Conservation (phyloP, 371 early-diverging fungal genomes). For the Mucor irregularis region DNA sequence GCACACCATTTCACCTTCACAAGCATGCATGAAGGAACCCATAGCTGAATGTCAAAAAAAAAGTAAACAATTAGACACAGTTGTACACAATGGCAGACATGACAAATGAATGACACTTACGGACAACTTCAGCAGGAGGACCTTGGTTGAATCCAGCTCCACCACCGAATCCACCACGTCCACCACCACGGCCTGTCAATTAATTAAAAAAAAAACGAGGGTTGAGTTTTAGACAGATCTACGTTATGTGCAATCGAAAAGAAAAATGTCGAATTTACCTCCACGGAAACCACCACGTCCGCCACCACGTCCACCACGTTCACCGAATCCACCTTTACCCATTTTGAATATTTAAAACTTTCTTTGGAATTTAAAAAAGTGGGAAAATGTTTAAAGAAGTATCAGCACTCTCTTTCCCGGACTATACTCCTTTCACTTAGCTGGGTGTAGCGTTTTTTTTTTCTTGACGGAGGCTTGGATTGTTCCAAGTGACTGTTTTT, state of each 20-base stretch:
- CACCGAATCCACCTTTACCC: slow-evolving; percentile 52
- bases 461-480: too few species aligned
- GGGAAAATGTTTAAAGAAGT: too few species aligned
- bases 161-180: slow-evolving; percentile 71
- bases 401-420: too few species aligned
- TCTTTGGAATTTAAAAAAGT: too few species aligned
- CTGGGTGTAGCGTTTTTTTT: too few species aligned
- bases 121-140: slow-evolving; percentile 78
- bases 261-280: slow-evolving; percentile 22
- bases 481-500: too few species aligned
- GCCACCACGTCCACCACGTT: slow-evolving; percentile 38
- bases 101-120: slow-evolving; percentile 41
- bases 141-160: slow-evolving; percentile 66
- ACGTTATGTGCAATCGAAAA: too few species aligned
- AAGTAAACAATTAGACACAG: too few species aligned
- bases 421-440: too few species aligned
- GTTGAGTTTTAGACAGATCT: neutral
- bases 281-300: slow-evolving; percentile 49
- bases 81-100: too few species aligned
- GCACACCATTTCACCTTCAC: slow-evolving; percentile 98
- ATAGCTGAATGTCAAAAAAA: too few species aligned
- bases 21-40: slow-evolving; percentile 92
- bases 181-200: slow-evolving; percentile 62
- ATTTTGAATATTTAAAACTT: too few species aligned
- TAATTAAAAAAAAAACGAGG: slow-evolving; percentile 19